phyloP scores from a whole-genome alignment of 306 rosid species.

The Rosa chinensis region DNA sequence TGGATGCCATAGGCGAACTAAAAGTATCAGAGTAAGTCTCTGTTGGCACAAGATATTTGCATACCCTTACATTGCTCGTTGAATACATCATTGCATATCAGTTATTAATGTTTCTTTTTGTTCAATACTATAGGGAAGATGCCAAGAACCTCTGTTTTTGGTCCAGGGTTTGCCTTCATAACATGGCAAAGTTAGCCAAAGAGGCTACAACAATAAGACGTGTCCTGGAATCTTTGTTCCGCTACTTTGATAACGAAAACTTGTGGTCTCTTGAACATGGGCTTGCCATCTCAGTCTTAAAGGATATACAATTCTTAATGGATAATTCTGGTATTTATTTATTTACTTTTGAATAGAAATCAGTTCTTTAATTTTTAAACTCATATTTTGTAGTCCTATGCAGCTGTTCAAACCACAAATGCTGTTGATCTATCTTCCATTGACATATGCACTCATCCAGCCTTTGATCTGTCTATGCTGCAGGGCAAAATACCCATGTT shows the following conservation, averaged over 20 bases:
- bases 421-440: neutral
- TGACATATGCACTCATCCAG: constrained; percentile 3
- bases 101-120: constrained; percentile 28
- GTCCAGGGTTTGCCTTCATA: constrained; percentile 88
- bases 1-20: constrained; percentile 60
- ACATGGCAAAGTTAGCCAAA: constrained; percentile 89
- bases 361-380: constrained; percentile 45
- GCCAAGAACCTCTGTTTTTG: constrained; percentile 75
- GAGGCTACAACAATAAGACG: constrained; percentile 91
- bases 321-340: constrained; percentile 61
- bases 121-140: constrained; percentile 58
- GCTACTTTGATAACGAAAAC: constrained; percentile 70
- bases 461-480: neutral
- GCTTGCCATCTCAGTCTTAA: constrained; percentile 69
- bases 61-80: constrained; percentile 8
- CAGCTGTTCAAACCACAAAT: constrained; percentile 9
- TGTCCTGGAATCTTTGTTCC: constrained; percentile 84
- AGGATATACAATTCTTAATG: constrained; percentile 78
- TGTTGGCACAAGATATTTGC: constrained; percentile 23
- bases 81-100: constrained; percentile 21
- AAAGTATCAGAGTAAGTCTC: constrained; percentile 58
- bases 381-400: constrained; percentile 15
- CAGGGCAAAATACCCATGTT: constrained; percentile 84
- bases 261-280: constrained; percentile 73
- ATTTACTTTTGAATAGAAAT: constrained; percentile 24